These are phyloP conservation scores for Aureobasidium sp. DNA, from an alignment of 2,329 filamentous ascomycete genomes.

Conservation along the genomic window DNA sequence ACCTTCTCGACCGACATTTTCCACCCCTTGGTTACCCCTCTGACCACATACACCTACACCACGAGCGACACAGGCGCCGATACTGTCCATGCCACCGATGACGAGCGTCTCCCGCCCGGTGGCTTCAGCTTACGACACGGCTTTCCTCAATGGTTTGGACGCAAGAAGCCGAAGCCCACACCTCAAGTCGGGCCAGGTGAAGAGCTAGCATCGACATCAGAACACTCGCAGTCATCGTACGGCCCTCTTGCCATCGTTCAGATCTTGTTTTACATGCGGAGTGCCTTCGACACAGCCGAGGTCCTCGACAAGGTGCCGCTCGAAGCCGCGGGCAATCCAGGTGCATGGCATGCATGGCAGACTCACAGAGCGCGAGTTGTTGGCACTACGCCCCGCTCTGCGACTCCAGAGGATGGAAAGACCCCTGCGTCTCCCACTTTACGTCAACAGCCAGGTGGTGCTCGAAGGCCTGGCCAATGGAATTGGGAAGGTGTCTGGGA, in stretches of 20 bases:
- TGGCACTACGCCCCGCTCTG: conserved; percentile 17
- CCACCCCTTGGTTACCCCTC: conserved; percentile 83
- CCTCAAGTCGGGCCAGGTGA: conserved; percentile 4
- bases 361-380: conserved; percentile 53
- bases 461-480: conserved; percentile 72
- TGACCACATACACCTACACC: conserved; percentile 92
- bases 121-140: conserved; percentile 86
- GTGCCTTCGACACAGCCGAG: conserved; percentile 69
- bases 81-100: conserved; percentile 75
- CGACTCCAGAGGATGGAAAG: conserved; percentile 17
- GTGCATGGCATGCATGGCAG: conserved; percentile 91
- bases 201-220: background rate
- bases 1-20: conserved; percentile 92
- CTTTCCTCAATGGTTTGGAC: conserved; percentile 80
- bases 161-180: conserved; percentile 22
- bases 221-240: background rate
- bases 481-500: conserved; percentile 99
- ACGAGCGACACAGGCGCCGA: conserved; percentile 68
- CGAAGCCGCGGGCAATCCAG: conserved; percentile 77
- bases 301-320: conserved; percentile 74
- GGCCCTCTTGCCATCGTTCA: conserved; percentile 35
- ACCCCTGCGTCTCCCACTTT: conserved; percentile 18
- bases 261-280: conserved; percentile 73
- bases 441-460: conserved; percentile 35
- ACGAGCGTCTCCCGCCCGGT: conserved; percentile 76